These are phyloP conservation scores for Metschnikowia proteae DNA, from an alignment of 805 yeast genomes.

Conservation along the genomic window DNA sequence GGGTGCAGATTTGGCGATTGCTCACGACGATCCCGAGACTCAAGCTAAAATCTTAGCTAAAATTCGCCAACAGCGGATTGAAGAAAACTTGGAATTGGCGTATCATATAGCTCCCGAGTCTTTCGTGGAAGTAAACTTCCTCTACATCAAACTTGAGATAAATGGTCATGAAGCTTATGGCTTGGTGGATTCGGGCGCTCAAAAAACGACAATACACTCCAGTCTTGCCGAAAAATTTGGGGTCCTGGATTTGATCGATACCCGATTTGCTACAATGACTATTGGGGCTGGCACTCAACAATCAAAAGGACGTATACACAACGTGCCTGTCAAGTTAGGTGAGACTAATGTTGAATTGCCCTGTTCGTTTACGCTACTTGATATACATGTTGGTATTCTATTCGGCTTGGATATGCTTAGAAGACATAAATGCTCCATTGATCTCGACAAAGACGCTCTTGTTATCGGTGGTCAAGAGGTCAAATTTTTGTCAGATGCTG, in stretches of 20 bases:
- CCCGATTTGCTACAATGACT: conserved; percentile 76
- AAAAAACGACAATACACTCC: conserved; percentile 78
- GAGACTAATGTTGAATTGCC: conserved; percentile 39
- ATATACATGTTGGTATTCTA: conserved; percentile 67
- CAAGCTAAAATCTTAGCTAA: conserved; percentile 63
- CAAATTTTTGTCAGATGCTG: conserved; percentile 67
- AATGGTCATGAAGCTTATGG: conserved; percentile 84
- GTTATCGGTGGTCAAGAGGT: conserved; percentile 72
- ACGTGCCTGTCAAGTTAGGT: conserved; percentile 81
- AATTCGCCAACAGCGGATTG: conserved; percentile 67
- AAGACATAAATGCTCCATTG: conserved; percentile 81
- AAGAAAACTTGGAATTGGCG: conserved; percentile 76
- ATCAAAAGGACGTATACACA: conserved; percentile 81
- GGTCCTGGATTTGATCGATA: conserved; percentile 70
- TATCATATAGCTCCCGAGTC: conserved; percentile 87
- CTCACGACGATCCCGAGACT: conserved; percentile 57
- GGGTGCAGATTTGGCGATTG: not conserved
- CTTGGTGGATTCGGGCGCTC: conserved; percentile 96
- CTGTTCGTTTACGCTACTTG: conserved; percentile 46
- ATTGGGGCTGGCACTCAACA: conserved; percentile 83
- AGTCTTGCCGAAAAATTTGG: conserved; percentile 70
- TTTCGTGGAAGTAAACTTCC: conserved; percentile 78
- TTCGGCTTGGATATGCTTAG: conserved; percentile 89
- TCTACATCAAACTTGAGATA: conserved; percentile 72
- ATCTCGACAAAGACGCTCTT: conserved; percentile 61